Evolutionary conservation across 805 yeast genomes (phyloP), one percentile per base, ranked within the genome.

Genomic region (Saturnispora kantuleensis): DNA sequence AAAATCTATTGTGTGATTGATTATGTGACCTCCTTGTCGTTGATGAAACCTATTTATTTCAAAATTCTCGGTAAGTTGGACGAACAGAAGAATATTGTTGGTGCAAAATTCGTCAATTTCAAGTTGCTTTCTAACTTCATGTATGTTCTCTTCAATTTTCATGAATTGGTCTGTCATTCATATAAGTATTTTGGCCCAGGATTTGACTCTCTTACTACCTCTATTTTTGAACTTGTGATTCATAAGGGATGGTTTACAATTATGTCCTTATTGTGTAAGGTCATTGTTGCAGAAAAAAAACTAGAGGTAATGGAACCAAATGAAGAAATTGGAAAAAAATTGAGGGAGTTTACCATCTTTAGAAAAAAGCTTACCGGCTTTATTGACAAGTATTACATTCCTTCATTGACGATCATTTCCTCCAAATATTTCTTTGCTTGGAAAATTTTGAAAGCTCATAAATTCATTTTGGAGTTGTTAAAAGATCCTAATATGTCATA

Each of bases 381-480:
- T n/a, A 31, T 31, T 17, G 42, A 39, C 12, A 54, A 58, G 10
- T 34, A 28, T n/a, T 75, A 73, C 50, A 62, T 52, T 49, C 56
- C 46, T 41, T 71, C 61, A 52, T 69, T 46, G 59, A 68, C 63
- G 16, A 66, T 67, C 35, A 60, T 82, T 33, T 75, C 84, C 15
- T 67, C 64, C 26, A 68, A 76, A 50, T 81, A 79, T 55, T 77
- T 76, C 47, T 79, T 78, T 55, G 83, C 87, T 2, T 78, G 80
- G 77, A 71, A 83, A 60, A 70, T 81, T 56, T 68, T 76, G 33
- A 80, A 79, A 52, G 80, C 84, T 1, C 74, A 73, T 42, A 57
- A 58, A 5, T 68, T 64, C 37, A 52, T 77, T 17, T 50, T 69
- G 12, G 63, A 60, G 21, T 42, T 70, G 5, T 46, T 74, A 10